A percentile compares a stretch with the other conserved stretches of the same genome.
phyloP scores from a whole-genome alignment of 208 protist genomes.

The Leishmania tropica region DNA sequence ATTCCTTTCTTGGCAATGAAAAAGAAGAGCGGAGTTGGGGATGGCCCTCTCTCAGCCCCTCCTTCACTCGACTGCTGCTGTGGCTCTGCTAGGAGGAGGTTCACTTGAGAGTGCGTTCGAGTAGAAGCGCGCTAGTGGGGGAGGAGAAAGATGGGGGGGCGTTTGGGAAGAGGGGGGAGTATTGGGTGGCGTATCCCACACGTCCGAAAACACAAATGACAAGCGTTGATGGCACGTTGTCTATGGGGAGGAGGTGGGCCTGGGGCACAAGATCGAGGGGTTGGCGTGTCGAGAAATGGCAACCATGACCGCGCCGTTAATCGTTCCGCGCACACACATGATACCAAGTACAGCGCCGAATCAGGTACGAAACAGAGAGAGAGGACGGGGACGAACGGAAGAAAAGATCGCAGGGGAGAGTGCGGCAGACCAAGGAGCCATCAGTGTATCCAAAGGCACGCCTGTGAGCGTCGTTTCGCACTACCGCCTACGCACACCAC shows the following conservation, averaged over 20 bases:
- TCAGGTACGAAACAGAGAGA: neutral
- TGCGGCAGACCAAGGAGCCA: neutral
- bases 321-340: neutral
- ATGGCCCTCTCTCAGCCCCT: neutral
- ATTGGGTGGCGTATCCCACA: neutral
- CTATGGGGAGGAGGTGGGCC: neutral
- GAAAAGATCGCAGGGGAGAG: neutral
- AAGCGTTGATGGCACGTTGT: neutral
- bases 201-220: neutral
- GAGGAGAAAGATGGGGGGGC: neutral
- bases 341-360: neutral
- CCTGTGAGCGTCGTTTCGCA: neutral
- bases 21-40: neutral
- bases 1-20: neutral
- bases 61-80: neutral
- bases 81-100: neutral
- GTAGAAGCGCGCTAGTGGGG: neutral
- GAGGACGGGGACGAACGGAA: neutral
- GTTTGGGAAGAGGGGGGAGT: too few species aligned
- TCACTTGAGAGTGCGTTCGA: neutral
- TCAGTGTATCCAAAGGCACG: neutral
- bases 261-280: neutral
- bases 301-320: neutral
- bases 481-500: neutral
- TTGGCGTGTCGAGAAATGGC: too few species aligned